Base-by-base conservation (phyloP, 371 early-diverging fungal species). In the Mortierella sp. region DNA sequence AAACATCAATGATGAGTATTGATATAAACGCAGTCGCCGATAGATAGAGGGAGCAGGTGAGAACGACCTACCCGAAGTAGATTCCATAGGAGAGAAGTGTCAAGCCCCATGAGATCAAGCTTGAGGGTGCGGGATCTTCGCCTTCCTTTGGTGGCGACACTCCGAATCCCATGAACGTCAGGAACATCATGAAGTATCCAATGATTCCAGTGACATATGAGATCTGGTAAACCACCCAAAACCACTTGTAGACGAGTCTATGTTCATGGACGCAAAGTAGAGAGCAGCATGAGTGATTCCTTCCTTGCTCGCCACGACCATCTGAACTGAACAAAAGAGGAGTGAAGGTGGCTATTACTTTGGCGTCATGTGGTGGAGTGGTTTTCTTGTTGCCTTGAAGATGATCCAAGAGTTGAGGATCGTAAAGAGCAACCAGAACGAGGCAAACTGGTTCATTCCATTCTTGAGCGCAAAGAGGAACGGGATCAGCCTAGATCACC, bases 171-270 rank as follows among this genome's bases (percentile, higher is more conserved):
- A 90, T 87, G 57, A 91, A 87, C 1, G 82, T 82, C 42, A 86
- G 52, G 67, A 91, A 75, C 44, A 89, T 65, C 39, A 87, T 78
- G 23, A 63, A 19, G 64, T 91, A 91, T 15, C 91, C 90, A 17
- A 82, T 57, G 28, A 90, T 67, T 24, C 90, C 91, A 43, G 86
- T 79, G 44, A 87, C 84, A 79, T 88, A 91, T 0, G 88, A 90
- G 4, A 79, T 78, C 62, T 87, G 85, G 60, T 91, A 88, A 6
- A 88, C 79, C 3, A 89, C 81, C 30, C 86, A 81, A 55, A 81
- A 91, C 89, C 90, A 91, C 56, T 88, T 89, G 78, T 91, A 91
- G 2, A 90, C 90, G 58, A 91, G 79, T 42, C 91, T 79, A 70
- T 50, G 6, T 9, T 12, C 0, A 14, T 6, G 30, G 14, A 41